These are phyloP conservation scores for Gaeumannomyces tritici DNA, from an alignment of 2,329 filamentous ascomycete genomes.

Conservation along the genomic window DNA sequence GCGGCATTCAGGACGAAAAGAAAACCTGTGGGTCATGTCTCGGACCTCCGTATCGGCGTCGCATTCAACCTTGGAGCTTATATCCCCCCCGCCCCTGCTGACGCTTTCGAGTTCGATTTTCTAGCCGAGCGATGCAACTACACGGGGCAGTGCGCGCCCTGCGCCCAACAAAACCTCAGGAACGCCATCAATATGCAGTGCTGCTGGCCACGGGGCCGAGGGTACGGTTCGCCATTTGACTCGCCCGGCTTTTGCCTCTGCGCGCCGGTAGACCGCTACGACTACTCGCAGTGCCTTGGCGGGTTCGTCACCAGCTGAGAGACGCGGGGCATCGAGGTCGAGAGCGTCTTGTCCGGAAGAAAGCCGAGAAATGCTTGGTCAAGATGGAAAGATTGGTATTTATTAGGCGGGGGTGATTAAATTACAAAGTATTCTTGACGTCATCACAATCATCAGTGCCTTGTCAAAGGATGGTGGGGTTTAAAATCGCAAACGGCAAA, in stretches of 20 bases:
- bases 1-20: neutral
- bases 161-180: neutral
- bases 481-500: neutral
- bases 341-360: no score
- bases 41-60: neutral
- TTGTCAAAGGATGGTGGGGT: neutral
- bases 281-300: conserved; percentile 7
- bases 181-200: conserved; percentile 4
- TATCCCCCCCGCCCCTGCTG: no score
- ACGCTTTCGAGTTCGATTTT: neutral
- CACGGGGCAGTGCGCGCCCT: conserved; percentile 6
- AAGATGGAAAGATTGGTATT: no score
- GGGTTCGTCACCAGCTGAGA: conserved; percentile 5
- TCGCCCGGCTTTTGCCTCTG: conserved; percentile 8
- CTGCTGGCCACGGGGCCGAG: conserved; percentile 6
- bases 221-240: conserved; percentile 7
- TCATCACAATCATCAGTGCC: no score
- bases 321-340: no score
- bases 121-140: conserved; percentile 3
- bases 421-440: no score
- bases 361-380: no score
- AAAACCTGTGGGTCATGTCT: neutral
- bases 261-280: conserved; percentile 3
- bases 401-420: no score
- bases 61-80: no score